phyloP scores from a whole-genome alignment of 2,329 filamentous ascomycete genomes.

The Aureobasidium sp. region DNA sequence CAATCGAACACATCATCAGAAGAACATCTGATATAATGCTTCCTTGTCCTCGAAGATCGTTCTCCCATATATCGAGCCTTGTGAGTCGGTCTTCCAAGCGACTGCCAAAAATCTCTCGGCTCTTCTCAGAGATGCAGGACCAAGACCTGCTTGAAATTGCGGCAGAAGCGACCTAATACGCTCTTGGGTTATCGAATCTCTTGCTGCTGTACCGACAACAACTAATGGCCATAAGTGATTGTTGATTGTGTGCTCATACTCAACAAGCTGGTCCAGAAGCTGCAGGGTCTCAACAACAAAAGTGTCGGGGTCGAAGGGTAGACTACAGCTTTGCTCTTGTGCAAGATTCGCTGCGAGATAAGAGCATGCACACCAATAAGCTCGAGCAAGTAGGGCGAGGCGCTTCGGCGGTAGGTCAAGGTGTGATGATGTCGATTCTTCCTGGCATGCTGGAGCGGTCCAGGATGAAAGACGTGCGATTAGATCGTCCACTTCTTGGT shows the following conservation, averaged over 20 bases:
- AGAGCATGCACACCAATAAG: slow-evolving; percentile 13
- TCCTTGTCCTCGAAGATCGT: neutral
- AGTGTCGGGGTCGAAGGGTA: neutral
- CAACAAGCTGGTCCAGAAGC: neutral
- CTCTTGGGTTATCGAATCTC: neutral
- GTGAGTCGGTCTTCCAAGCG: neutral
- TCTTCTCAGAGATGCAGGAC: neutral
- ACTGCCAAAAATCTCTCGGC: neutral
- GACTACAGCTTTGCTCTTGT: neutral
- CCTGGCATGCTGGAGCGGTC: slow-evolving; percentile 1
- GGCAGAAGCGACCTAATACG: neutral
- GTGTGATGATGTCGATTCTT: neutral
- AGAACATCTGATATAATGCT: slow-evolving; percentile 3
- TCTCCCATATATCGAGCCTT: neutral
- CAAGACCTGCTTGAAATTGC: neutral
- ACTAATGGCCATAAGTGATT: slow-evolving; percentile 3
- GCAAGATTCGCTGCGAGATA: neutral
- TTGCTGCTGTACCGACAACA: slow-evolving; percentile 8
- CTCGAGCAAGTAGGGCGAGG: neutral
- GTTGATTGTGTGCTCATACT: neutral
- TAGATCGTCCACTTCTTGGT: neutral
- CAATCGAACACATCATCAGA: neutral
- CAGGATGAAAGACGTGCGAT: neutral
- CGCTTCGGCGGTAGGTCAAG: neutral
- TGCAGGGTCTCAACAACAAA: neutral